phyloP scores from a whole-genome alignment of 768 basidiomycete genomes.

The Dacryopinax primogenitus region DNA sequence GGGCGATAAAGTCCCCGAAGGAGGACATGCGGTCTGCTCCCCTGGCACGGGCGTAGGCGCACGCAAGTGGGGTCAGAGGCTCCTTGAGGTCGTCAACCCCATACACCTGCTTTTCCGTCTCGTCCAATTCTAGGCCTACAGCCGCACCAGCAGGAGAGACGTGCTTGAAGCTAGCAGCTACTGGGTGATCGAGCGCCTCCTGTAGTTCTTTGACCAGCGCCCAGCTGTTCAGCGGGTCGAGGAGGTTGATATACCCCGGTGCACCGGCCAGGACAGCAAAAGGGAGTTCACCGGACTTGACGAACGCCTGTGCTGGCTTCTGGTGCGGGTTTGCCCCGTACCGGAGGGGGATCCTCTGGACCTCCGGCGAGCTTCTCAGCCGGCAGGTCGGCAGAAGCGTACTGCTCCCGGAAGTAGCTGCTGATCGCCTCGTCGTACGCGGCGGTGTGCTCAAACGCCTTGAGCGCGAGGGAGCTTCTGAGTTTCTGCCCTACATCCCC shows the following conservation, averaged over 20 bases:
- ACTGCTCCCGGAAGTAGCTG: constrained; percentile 91
- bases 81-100: constrained; percentile 93
- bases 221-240: constrained; percentile 94
- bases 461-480: constrained; percentile 72
- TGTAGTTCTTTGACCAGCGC: constrained; percentile 90
- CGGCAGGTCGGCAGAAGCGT: constrained; percentile 65
- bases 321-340: constrained; percentile 99
- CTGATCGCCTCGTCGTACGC: constrained; percentile 91
- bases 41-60: constrained; percentile 90
- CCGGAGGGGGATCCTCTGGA: constrained; percentile 75
- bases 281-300: constrained; percentile 74
- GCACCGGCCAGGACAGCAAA: constrained; percentile 92
- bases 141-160: constrained; percentile 97
- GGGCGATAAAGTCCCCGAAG: constrained; percentile 96
- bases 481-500: constrained; percentile 61
- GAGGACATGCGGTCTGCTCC: constrained; percentile 99
- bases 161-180: constrained; percentile 98
- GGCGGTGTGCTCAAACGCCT: constrained; percentile 95
- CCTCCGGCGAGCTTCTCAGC: constrained; percentile 50
- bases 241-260: constrained; percentile 95
- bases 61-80: constrained; percentile 72
- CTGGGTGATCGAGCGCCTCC: constrained; percentile 73
- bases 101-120: constrained; percentile 83
- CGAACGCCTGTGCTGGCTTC: constrained; percentile 94
- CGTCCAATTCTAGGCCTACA: constrained; percentile 70